Percentiles rank a stretch among this genome's conserved stretches.
phyloP scores from a whole-genome alignment of 2,329 filamentous ascomycete genomes.

The Scedosporium apiospermum region DNA sequence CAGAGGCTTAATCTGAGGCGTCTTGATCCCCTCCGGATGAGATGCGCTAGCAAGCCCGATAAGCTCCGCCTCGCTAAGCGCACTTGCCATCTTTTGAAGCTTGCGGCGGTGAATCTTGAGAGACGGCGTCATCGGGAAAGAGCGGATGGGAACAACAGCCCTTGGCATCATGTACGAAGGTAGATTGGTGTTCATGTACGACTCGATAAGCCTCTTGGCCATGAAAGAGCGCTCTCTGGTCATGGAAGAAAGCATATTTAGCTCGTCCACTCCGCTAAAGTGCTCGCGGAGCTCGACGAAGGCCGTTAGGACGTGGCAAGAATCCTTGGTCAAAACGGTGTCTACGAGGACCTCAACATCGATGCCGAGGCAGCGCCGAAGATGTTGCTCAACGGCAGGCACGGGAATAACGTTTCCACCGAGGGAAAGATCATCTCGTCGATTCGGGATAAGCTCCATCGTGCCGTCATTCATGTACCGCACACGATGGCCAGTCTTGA shows the following conservation, averaged over 20 bases:
- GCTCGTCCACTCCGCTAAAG: slow-evolving; percentile 25
- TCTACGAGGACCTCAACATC: slow-evolving; percentile 40
- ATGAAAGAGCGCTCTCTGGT: slow-evolving; percentile 34
- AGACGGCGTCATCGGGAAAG: slow-evolving; percentile 38
- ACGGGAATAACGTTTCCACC: slow-evolving; percentile 30
- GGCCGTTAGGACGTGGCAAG: slow-evolving; percentile 32
- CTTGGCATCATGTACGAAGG: slow-evolving; percentile 34
- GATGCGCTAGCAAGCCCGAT: slow-evolving; percentile 28
- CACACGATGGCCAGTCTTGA: slow-evolving; percentile 42
- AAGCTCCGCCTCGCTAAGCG: slow-evolving; percentile 32
- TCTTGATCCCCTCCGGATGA: slow-evolving; percentile 25
- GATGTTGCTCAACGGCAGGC: slow-evolving; percentile 34
- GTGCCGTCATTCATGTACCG: slow-evolving; percentile 38
- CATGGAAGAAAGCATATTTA: slow-evolving; percentile 25
- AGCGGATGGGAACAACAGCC: slow-evolving; percentile 37
- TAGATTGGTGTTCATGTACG: slow-evolving; percentile 26
- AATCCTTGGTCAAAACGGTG: slow-evolving; percentile 33
- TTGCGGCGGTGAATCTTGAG: slow-evolving; percentile 40
- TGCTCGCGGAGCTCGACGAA: slow-evolving; percentile 39
- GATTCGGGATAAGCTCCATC: slow-evolving; percentile 36
- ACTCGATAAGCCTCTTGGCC: slow-evolving; percentile 33
- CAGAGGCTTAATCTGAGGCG: slow-evolving; percentile 31
- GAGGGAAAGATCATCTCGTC: slow-evolving; percentile 29
- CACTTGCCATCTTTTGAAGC: slow-evolving; percentile 33
- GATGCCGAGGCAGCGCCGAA: slow-evolving; percentile 36